phyloP scores from a whole-genome alignment of 495 filamentous ascomycete genomes.

The Penicillium herquei region DNA sequence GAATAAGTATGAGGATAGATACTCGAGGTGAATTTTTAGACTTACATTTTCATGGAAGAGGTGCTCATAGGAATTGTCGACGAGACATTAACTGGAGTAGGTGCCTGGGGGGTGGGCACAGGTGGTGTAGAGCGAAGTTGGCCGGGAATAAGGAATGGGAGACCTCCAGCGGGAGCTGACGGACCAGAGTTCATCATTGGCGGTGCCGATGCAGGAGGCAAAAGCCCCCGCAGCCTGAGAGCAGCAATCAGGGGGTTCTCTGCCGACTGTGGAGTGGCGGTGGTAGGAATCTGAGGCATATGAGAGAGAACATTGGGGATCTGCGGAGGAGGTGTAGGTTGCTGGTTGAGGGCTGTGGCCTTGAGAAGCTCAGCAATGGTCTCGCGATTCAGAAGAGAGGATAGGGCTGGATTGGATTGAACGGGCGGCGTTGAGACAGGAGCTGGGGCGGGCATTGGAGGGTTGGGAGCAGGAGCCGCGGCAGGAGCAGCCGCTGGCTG shows the following conservation, averaged over 20 bases:
- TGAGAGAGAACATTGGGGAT: conserved; percentile 28
- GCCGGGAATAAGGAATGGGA: conserved; percentile 45
- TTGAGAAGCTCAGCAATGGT: conserved; percentile 51
- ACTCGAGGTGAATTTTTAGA: conserved; percentile 1
- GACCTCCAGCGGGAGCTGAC: conserved; percentile 22
- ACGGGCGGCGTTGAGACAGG: conserved; percentile 30
- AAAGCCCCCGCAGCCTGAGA: conserved; percentile 45
- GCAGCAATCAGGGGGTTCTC: conserved; percentile 49
- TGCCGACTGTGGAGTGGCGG: conserved; percentile 31
- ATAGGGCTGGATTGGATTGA: conserved; percentile 35
- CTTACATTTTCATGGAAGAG: conserved; percentile 77
- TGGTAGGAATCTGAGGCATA: conserved; percentile 21
- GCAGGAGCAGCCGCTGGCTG: conserved; percentile 19
- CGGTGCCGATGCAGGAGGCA: conserved; percentile 39
- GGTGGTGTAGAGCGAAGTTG: conserved; percentile 39
- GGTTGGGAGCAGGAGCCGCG: conserved; percentile 17
- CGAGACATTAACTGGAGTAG: conserved; percentile 29
- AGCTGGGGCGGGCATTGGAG: conserved; percentile 25
- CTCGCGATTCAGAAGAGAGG: conserved; percentile 45
- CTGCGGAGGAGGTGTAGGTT: conserved; percentile 38
- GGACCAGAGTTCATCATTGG: conserved; percentile 21
- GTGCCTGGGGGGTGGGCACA: conserved; percentile 26
- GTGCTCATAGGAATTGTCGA: conserved; percentile 68
- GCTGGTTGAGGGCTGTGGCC: conserved; percentile 45
- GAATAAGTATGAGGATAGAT: conserved; percentile 14